phyloP scores from a whole-genome alignment of 352 stramenopile species.

The Phytophthora vignae region DNA sequence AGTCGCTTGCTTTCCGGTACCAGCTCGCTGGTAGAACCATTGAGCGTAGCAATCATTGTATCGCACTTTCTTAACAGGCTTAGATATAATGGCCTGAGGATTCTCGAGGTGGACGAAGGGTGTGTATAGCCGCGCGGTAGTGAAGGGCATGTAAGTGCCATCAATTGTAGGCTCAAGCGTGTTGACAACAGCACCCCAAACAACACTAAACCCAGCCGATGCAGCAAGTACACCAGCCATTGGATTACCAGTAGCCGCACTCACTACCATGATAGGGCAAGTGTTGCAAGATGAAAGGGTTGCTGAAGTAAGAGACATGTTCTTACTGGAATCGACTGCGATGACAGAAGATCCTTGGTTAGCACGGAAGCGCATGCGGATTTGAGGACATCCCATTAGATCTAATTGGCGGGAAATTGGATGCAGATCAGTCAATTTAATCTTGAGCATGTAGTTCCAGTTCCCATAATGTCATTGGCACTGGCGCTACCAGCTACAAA shows the following conservation, averaged over 20 bases:
- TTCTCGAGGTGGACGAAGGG: background rate
- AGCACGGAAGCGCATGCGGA: too few species aligned
- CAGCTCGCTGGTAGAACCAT: background rate
- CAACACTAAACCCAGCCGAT: background rate
- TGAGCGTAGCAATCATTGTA: background rate
- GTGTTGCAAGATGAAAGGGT: background rate
- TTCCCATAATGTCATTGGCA: too few species aligned
- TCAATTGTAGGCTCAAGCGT: background rate
- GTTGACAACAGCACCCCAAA: background rate
- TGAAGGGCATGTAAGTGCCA: background rate
- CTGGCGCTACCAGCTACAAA: background rate
- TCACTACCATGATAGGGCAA: background rate
- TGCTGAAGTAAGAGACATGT: background rate
- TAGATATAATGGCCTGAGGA: background rate
- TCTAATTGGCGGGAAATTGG: background rate
- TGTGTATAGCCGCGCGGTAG: background rate
- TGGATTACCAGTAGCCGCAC: background rate
- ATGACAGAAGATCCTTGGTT: background rate
- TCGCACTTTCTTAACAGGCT: background rate
- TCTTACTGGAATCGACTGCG: too few species aligned
- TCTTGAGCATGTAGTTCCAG: too few species aligned
- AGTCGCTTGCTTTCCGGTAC: background rate
- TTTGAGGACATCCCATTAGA: background rate
- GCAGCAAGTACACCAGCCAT: background rate
- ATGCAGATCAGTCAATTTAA: too few species aligned